phyloP scores from a whole-genome alignment of 345 rosid genomes.

The Salix purpurea region DNA sequence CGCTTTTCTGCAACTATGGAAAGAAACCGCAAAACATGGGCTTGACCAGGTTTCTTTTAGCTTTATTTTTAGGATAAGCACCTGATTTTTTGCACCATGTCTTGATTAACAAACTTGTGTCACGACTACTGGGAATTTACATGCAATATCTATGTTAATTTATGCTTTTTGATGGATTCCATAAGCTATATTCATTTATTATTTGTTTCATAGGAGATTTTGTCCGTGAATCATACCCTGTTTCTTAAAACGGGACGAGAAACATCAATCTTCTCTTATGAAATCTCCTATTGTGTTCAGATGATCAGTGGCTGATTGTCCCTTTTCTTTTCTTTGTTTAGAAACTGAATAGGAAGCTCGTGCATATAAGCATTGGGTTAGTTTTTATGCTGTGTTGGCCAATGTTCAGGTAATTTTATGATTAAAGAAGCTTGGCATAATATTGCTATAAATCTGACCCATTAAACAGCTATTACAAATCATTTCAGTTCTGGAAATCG shows the following conservation, averaged over 20 bases:
- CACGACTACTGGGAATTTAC: too few species aligned
- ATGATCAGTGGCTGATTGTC: conserved; percentile 4
- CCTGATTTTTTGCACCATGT: background rate
- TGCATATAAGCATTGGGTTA: conserved; percentile 79
- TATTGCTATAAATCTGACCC: conserved; percentile 4
- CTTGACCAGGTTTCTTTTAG: conserved; percentile 25
- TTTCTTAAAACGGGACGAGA: background rate
- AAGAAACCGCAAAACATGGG: conserved; percentile 29
- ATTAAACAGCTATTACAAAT: conserved; percentile 16
- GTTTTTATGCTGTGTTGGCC: conserved; percentile 93
- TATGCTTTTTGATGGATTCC: background rate
- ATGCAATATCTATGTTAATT: background rate
- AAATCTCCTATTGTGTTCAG: background rate
- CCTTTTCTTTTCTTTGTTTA: conserved; percentile 26
- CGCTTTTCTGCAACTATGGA: conserved; percentile 20
- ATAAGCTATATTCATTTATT: background rate
- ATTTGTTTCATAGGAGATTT: background rate
- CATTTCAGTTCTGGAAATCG: conserved; percentile 62
- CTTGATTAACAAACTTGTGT: background rate
- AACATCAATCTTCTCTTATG: background rate
- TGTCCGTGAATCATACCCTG: background rate
- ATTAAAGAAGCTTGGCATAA: conserved; percentile 1
- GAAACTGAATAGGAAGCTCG: conserved; percentile 79
- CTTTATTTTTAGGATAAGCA: background rate
- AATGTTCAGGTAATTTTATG: conserved; percentile 53